phyloP scores from a whole-genome alignment of 208 protist genomes.

The Leishmania tropica region DNA sequence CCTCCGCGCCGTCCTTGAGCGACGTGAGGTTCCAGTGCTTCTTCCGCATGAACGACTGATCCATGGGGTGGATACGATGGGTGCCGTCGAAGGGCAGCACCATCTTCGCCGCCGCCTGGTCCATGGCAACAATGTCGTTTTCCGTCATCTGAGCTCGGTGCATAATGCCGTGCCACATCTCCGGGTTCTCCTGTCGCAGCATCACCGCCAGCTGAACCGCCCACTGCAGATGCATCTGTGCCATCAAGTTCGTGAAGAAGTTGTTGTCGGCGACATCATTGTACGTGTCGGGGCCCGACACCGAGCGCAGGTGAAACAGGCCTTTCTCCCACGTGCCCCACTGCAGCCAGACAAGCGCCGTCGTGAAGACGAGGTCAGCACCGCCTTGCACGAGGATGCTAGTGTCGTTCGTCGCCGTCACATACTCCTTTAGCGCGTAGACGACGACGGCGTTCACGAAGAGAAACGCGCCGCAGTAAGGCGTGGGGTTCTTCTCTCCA shows the following conservation, averaged over 20 bases:
- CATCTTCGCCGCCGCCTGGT: constrained; percentile 73
- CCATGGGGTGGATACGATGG: constrained; percentile 81
- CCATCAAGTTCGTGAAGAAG: constrained; percentile 93
- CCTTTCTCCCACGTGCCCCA: constrained; percentile 89
- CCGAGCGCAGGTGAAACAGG: constrained; percentile 81
- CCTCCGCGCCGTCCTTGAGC: constrained; percentile 40
- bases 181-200: constrained; percentile 56
- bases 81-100: constrained; percentile 78
- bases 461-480: constrained; percentile 77
- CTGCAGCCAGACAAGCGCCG: constrained; percentile 83
- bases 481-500: constrained; percentile 70
- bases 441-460: constrained; percentile 89
- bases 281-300: constrained; percentile 88
- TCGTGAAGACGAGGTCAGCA: constrained; percentile 82
- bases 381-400: constrained; percentile 77
- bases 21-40: constrained; percentile 81
- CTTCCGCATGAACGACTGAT: constrained; percentile 88
- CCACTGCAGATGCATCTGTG: constrained; percentile 85
- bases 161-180: constrained; percentile 68
- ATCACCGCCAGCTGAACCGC: constrained; percentile 63
- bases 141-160: constrained; percentile 68
- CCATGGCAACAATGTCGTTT: constrained; percentile 76
- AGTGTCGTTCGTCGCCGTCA: constrained; percentile 80
- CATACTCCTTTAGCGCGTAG: constrained; percentile 80
- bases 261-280: constrained; percentile 89